Evolutionary conservation across 768 basidiomycete species (phyloP).

Genomic region (Boletus vermiculosoides): DNA sequence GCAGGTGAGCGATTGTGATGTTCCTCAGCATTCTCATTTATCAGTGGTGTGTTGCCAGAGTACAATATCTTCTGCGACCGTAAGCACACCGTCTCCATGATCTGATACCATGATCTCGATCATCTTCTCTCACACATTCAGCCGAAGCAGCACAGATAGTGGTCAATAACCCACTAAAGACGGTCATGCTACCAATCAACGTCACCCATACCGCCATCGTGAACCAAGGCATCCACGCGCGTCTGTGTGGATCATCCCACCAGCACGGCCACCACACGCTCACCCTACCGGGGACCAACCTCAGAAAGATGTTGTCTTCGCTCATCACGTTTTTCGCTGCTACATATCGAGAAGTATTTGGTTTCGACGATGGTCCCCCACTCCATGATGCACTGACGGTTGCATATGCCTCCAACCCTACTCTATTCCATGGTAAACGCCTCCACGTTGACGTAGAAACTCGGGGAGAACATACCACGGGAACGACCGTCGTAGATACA

Average conservation of each 20-base stretch:
- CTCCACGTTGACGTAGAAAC: slow-evolving; percentile 84
- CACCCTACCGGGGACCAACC: slow-evolving; percentile 37
- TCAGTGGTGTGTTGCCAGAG: slow-evolving; percentile 41
- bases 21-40: not conserved
- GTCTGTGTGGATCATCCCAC: slow-evolving; percentile 47
- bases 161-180: slow-evolving; percentile 65
- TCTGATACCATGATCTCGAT: not conserved
- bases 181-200: slow-evolving; percentile 80
- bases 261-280: slow-evolving; percentile 20
- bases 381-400: slow-evolving; percentile 85
- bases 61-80: slow-evolving; percentile 84
- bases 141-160: slow-evolving; percentile 86
- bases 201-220: slow-evolving; percentile 86
- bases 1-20: slow-evolving; percentile 46
- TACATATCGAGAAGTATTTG: slow-evolving; percentile 69
- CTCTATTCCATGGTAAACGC: slow-evolving; percentile 59
- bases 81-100: slow-evolving; percentile 38
- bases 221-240: slow-evolving; percentile 48
- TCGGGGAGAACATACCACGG: slow-evolving; percentile 59
- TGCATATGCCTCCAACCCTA: slow-evolving; percentile 69
- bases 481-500: slow-evolving; percentile 80
- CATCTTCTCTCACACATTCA: slow-evolving; percentile 25
- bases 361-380: slow-evolving; percentile 84
- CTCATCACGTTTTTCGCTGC: slow-evolving; percentile 73
- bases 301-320: slow-evolving; percentile 74